Evolutionary conservation across 306 rosid species (phyloP).

Genomic region (Astragalus glycyphyllos): DNA sequence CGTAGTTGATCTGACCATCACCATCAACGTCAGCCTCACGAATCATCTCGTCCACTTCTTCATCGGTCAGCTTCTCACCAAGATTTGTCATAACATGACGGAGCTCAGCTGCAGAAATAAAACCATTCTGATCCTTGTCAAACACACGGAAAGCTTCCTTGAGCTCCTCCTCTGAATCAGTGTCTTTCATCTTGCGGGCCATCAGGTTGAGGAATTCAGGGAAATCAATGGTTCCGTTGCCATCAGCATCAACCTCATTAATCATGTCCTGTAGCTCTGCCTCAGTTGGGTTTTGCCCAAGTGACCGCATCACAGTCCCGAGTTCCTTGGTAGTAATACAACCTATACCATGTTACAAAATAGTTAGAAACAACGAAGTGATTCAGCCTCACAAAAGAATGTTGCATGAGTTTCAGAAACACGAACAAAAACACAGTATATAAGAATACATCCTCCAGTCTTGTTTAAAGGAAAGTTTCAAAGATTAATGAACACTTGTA

Average conservation of each 20-base stretch:
- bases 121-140: constrained; percentile 87
- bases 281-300: constrained; percentile 87
- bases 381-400: constrained; percentile 16
- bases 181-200: constrained; percentile 86
- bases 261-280: constrained; percentile 87
- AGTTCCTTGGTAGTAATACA: constrained; percentile 85
- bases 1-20: constrained; percentile 84
- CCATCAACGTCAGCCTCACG: constrained; percentile 88
- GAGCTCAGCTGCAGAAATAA: constrained; percentile 87
- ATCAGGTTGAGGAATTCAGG: constrained; percentile 80
- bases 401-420: not conserved
- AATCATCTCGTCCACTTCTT: constrained; percentile 83
- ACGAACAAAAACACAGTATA: not conserved
- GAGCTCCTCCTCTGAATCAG: constrained; percentile 86
- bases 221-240: constrained; percentile 77
- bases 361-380: constrained; percentile 17
- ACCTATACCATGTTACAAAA: constrained; percentile 48
- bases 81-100: constrained; percentile 89
- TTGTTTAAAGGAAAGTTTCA: constrained; percentile 5
- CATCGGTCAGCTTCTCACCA: constrained; percentile 86
- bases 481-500: not conserved
- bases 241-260: constrained; percentile 86
- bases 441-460: not conserved
- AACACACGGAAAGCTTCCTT: constrained; percentile 87
- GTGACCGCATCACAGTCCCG: constrained; percentile 83